phyloP scores from a whole-genome alignment of 768 basidiomycete species.

The Trametes villosa region DNA sequence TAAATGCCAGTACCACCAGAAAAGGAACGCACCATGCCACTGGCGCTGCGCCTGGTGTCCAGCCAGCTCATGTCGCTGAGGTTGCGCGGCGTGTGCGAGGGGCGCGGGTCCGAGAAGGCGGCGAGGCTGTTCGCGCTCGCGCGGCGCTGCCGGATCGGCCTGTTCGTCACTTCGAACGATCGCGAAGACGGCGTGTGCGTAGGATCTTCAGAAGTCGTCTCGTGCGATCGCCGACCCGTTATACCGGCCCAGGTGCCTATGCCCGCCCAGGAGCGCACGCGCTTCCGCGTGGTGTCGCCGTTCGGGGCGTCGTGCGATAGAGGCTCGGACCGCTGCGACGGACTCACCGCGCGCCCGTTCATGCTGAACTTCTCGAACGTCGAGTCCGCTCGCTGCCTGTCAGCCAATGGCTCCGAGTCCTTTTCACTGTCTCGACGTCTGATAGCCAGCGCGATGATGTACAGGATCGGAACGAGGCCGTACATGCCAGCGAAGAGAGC shows the following conservation, averaged over 20 bases:
- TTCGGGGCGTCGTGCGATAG: not conserved
- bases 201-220: constrained; percentile 37
- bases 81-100: constrained; percentile 51
- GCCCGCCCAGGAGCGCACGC: constrained; percentile 44
- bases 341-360: constrained; percentile 31
- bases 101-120: constrained; percentile 46
- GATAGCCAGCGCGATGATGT: constrained; percentile 35
- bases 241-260: constrained; percentile 41
- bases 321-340: constrained; percentile 33
- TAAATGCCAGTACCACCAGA: not conserved
- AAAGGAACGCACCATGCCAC: constrained; percentile 60
- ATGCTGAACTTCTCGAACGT: constrained; percentile 45
- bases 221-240: constrained; percentile 44
- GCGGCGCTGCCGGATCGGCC: constrained; percentile 57
- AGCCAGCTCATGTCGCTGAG: constrained; percentile 82
- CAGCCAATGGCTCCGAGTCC: constrained; percentile 12
- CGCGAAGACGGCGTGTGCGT: constrained; percentile 41
- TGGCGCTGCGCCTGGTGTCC: constrained; percentile 70
- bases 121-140: constrained; percentile 49
- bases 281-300: constrained; percentile 16
- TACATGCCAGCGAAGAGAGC: constrained; percentile 68
- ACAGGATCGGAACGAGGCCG: constrained; percentile 49
- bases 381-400: constrained; percentile 40
- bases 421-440: constrained; percentile 4
- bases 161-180: constrained; percentile 55